These are phyloP conservation scores for Coccomyxa subellipsoidea DNA, from an alignment of 163 green algal genomes.

Conservation along the genomic window DNA sequence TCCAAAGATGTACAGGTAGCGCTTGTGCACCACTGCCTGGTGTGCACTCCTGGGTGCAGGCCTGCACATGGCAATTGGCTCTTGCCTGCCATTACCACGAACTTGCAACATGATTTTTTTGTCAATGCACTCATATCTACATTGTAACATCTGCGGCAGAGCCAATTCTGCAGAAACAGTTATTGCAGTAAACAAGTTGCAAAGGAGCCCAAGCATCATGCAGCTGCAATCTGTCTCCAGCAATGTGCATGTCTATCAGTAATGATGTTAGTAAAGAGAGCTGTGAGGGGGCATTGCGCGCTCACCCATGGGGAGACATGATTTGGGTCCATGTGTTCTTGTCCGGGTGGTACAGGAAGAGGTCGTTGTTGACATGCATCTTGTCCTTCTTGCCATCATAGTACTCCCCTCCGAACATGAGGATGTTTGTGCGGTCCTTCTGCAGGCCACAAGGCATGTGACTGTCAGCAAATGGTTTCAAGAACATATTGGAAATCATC, in stretches of 20 bases:
- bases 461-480: slow-evolving; percentile 5
- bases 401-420: slow-evolving; percentile 64
- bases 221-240: too few species aligned
- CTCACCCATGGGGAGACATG: slow-evolving; percentile 32
- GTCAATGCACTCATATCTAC: too few species aligned
- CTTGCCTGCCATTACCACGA: too few species aligned
- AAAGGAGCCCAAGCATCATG: too few species aligned
- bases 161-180: too few species aligned
- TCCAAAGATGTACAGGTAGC: slow-evolving; percentile 88
- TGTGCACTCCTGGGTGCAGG: slow-evolving; percentile 79
- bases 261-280: background rate
- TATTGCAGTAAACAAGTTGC: too few species aligned
- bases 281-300: background rate
- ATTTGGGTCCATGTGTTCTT: slow-evolving; percentile 45
- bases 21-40: slow-evolving; percentile 74
- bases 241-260: background rate
- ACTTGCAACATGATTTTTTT: too few species aligned
- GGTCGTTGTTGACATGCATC: slow-evolving; percentile 73
- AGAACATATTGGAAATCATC: too few species aligned
- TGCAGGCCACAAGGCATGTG: slow-evolving; percentile 32
- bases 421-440: slow-evolving; percentile 20
- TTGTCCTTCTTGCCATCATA: slow-evolving; percentile 73
- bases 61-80: too few species aligned
- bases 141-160: too few species aligned
- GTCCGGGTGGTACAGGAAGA: slow-evolving; percentile 40